phyloP scores from a whole-genome alignment of 495 filamentous ascomycete genomes.

The Lepidopterella palustris region DNA sequence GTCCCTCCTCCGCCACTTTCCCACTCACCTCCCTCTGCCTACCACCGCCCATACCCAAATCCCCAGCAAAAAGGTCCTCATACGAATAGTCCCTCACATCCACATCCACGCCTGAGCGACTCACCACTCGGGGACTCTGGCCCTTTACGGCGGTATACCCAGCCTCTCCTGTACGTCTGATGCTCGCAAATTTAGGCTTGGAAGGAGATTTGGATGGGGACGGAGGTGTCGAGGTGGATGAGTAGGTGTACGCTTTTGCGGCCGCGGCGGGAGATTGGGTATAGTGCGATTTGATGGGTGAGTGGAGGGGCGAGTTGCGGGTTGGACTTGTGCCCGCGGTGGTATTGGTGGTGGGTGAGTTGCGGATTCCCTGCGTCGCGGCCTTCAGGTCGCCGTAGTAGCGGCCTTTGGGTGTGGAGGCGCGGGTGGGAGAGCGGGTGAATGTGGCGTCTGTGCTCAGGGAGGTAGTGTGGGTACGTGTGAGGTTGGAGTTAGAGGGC shows the following conservation, averaged over 20 bases:
- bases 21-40: slow-evolving; percentile 67
- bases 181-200: too few relatives aligned
- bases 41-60: background rate
- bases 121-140: slow-evolving; percentile 22
- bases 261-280: slow-evolving; percentile 6
- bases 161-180: slow-evolving; percentile 19
- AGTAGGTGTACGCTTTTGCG: slow-evolving; percentile 15
- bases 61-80: slow-evolving; percentile 25
- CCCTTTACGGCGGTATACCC: slow-evolving; percentile 16
- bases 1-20: slow-evolving; percentile 78
- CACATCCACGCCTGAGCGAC: slow-evolving; percentile 39
- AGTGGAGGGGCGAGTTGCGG: slow-evolving; percentile 10
- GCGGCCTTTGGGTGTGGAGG: slow-evolving; percentile 31
- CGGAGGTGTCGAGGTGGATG: too few relatives aligned
- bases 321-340: background rate
- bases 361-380: slow-evolving; percentile 31
- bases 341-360: background rate
- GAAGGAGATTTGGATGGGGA: too few relatives aligned
- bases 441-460: slow-evolving; percentile 18
- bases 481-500: slow-evolving; percentile 1
- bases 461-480: slow-evolving; percentile 15
- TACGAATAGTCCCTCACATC: slow-evolving; percentile 55
- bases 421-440: slow-evolving; percentile 14
- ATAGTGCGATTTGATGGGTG: slow-evolving; percentile 7
- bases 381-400: slow-evolving; percentile 40